Conservation (phyloP, 192 early-diverging fungal genomes). For the Dispira parvispora region DNA sequence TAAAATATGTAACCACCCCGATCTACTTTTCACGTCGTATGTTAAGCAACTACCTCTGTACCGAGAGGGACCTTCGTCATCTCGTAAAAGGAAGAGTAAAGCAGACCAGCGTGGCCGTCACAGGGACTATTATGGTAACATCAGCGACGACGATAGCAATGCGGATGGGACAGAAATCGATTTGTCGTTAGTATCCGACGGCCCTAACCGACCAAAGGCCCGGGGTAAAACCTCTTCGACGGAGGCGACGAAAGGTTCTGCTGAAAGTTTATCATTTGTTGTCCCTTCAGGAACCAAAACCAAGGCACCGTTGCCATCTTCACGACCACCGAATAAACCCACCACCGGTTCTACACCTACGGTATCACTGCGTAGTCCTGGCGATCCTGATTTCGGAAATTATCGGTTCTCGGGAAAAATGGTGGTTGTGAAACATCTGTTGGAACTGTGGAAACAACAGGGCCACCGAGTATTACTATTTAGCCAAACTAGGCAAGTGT, state of each 20-base stretch:
- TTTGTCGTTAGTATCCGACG: background rate
- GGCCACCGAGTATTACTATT: conserved; percentile 83
- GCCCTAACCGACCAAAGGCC: too few relatives aligned
- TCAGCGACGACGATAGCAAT: conserved; percentile 7
- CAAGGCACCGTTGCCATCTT: too few relatives aligned
- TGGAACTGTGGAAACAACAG: conserved; percentile 72
- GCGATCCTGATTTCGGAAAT: conserved; percentile 44
- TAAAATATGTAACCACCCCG: conserved; percentile 97
- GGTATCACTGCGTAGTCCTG: background rate
- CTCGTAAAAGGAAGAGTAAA: too few relatives aligned
- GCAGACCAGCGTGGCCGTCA: too few relatives aligned
- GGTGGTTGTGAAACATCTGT: conserved; percentile 66
- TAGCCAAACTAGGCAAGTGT: conserved; percentile 86
- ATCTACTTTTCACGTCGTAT: conserved; percentile 21
- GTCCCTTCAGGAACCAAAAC: background rate
- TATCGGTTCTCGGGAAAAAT: conserved; percentile 66
- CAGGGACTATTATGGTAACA: too few relatives aligned
- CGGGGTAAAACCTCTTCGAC: background rate
- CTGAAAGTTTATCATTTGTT: background rate
- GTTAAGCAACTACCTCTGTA: conserved; percentile 16
- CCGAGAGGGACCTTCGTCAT: conserved; percentile 10
- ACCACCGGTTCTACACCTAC: too few relatives aligned
- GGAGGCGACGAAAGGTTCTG: background rate
- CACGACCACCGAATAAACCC: too few relatives aligned
- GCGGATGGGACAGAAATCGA: background rate